Evolutionary conservation across 75 land plant genomes (phyloP).

Genomic region (Isoetes taiwanensis): DNA sequence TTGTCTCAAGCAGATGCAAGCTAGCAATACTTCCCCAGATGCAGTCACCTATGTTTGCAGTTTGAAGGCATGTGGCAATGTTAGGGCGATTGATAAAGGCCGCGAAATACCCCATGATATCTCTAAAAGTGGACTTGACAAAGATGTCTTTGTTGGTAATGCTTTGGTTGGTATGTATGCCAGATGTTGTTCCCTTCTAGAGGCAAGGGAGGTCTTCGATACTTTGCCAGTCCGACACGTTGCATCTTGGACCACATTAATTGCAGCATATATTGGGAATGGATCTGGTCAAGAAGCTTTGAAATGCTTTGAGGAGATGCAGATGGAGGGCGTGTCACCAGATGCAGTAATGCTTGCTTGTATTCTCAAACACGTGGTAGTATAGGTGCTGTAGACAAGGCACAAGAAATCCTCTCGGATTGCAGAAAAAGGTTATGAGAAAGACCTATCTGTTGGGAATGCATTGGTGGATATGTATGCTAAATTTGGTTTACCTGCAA

Average conservation of each 20-base stretch:
- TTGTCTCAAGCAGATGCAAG: conserved; percentile 38
- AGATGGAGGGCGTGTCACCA: conserved; percentile 4
- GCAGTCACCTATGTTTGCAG: neutral
- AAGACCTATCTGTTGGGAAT: neutral
- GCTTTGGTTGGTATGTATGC: conserved; percentile 8
- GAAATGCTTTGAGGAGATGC: conserved; percentile 8
- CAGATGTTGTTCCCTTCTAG: conserved; percentile 34
- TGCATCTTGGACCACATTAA: conserved; percentile 52
- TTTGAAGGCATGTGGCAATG: neutral
- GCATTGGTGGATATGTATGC: neutral
- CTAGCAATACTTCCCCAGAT: conserved; percentile 1
- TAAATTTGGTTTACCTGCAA: neutral
- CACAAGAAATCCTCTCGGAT: neutral
- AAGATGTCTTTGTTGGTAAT: neutral
- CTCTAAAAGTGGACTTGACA: neutral
- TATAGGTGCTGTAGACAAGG: conserved; percentile 1
- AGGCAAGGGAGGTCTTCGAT: conserved; percentile 37
- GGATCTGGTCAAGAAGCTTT: conserved; percentile 14
- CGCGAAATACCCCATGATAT: neutral
- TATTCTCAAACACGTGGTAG: conserved; percentile 9
- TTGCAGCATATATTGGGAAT: conserved; percentile 18
- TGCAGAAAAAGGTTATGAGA: too few relatives aligned
- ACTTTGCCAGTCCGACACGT: conserved; percentile 19
- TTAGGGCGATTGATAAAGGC: neutral
- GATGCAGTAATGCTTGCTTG: conserved; percentile 10